Evolutionary conservation across 2,329 filamentous ascomycete genomes (phyloP), one percentile per base, ranked within the genome.

Genomic region (Daldinia sp.): DNA sequence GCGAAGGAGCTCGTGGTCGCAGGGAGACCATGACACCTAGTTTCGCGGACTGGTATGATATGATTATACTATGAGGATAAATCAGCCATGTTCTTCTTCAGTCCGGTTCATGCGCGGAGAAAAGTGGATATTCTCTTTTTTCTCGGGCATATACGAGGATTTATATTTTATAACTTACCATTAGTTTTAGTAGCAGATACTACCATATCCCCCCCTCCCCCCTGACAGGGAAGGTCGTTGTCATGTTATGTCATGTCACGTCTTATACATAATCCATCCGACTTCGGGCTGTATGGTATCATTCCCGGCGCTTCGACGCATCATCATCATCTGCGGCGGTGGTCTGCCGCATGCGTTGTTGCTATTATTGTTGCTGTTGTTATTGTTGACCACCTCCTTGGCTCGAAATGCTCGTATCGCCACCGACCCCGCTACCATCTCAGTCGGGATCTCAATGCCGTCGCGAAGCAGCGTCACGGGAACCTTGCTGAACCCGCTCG

Each of bases 191-290:
- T 61, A 60, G 39, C 23, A 48, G 37, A 53, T 50, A 23, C 62
- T 60, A 63, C 65, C 57, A 62, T 48, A 28, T 56, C 37, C 37
- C 44, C 48, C 44, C 42, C 26, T 23, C 2, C 20, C 20, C 20
- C 20, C 20, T 23, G 20, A 23, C 20, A 23, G 20, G 20, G 20
- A 23, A 23, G 20, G 20, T 23, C 20, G 20, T 23, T 23, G 2
- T 1, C 20, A 23, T 2, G 12, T 15, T 26, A n/a, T 6, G 37
- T 35, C 35, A 33, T 46, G 53, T 74, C 66, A 73, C 68, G 65
- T 62, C 61, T 70, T 70, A 46, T 78, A 77, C 73, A 79, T 76
- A 44, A 78, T 74, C 77, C 76, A 79, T 23, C 77, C 77, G 26
- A 71, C 60, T 56, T 75, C 73, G 1, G 76, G 75, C 61, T 77